Conservation (phyloP, 805 yeast genomes). For the Maudiozyma bulderi region DNA sequence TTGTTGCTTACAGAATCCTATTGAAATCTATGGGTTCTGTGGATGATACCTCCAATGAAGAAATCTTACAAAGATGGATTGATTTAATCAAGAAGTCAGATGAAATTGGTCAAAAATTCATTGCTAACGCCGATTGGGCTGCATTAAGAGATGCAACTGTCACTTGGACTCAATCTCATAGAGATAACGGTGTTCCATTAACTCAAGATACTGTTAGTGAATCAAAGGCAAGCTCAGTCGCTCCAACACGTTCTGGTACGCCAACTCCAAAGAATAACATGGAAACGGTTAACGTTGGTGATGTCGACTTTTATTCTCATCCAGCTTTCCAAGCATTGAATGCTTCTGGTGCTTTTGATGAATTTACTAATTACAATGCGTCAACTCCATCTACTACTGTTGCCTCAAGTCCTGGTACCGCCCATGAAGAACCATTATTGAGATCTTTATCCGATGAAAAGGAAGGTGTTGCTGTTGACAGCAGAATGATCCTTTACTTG, state of each 20-base stretch:
- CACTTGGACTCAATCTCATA: constrained; percentile 27
- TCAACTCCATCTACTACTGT: constrained; percentile 6
- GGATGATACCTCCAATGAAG: constrained; percentile 39
- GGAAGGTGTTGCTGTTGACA: constrained; percentile 14
- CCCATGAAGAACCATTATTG: not conserved
- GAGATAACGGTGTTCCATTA: constrained; percentile 6
- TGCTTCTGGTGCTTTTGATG: constrained; percentile 33
- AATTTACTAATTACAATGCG: constrained; percentile 12
- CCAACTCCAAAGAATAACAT: constrained; percentile 5
- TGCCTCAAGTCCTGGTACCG: constrained; percentile 9
- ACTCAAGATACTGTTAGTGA: constrained; percentile 3
- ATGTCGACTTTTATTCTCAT: constrained; percentile 23
- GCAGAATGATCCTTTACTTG: constrained; percentile 46
- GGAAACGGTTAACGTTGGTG: constrained; percentile 5
- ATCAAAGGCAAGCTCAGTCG: constrained; percentile 3
- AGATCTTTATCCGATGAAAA: not conserved
- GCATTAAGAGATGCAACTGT: constrained; percentile 69
- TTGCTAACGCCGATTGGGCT: constrained; percentile 81
- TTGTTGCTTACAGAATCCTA: constrained; percentile 61
- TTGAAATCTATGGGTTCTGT: constrained; percentile 66
- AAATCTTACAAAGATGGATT: constrained; percentile 50
- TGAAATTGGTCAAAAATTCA: constrained; percentile 44
- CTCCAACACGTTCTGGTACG: constrained; percentile 10
- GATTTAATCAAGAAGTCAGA: constrained; percentile 42
- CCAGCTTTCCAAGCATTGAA: constrained; percentile 33